phyloP scores from a whole-genome alignment of 208 protist species.

The Trichomonas vaginalis region DNA sequence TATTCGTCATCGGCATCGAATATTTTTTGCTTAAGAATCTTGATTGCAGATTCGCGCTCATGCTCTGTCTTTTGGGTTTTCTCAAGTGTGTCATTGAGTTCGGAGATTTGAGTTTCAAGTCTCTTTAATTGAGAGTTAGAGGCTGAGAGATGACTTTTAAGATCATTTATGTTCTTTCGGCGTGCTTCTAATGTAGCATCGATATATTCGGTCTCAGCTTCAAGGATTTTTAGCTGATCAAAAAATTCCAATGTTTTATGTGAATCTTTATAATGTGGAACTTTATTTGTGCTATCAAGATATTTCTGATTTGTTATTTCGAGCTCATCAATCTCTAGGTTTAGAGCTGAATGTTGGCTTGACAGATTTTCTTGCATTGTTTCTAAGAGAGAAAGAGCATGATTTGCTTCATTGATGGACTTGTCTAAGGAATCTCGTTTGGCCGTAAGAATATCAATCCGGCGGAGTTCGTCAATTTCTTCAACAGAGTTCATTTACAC shows the following conservation, averaged over 20 bases:
- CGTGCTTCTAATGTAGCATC: not conserved
- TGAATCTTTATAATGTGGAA: not conserved
- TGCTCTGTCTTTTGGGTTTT: not conserved
- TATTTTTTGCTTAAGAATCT: not conserved
- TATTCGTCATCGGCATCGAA: not conserved
- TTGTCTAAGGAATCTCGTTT: not conserved
- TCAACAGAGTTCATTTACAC: not conserved
- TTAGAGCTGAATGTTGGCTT: not conserved
- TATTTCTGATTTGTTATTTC: not conserved
- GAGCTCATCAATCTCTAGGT: not conserved
- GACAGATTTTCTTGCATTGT: not conserved
- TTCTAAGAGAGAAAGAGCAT: not conserved
- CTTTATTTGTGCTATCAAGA: not conserved
- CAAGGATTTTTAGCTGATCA: not conserved
- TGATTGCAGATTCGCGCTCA: not conserved
- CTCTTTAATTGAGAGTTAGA: not conserved
- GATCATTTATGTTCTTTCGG: not conserved
- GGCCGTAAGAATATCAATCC: not conserved
- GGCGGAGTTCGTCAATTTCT: not conserved
- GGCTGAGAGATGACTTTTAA: not conserved
- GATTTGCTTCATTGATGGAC: not conserved
- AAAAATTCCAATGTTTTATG: not conserved
- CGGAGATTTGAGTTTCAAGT: not conserved
- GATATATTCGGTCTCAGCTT: not conserved
- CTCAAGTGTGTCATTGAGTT: not conserved